phyloP scores from a whole-genome alignment of 2,329 filamentous ascomycete genomes.

The Aspergillus ochraceoroseus region DNA sequence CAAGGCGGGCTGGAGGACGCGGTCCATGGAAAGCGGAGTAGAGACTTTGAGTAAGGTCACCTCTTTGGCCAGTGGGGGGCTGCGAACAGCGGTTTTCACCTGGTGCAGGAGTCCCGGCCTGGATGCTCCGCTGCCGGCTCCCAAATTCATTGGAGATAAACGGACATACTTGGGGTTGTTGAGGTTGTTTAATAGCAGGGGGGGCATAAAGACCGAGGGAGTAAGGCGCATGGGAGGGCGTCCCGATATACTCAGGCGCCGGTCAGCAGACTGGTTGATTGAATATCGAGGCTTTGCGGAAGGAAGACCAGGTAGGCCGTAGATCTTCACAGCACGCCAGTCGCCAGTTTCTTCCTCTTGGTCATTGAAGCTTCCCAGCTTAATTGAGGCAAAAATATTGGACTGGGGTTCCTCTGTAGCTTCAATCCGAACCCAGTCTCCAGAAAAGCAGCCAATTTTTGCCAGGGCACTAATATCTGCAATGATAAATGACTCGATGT shows the following conservation, averaged over 20 bases:
- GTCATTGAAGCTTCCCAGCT: constrained; percentile 50
- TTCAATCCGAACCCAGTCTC: constrained; percentile 90
- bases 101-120: constrained; percentile 55
- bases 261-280: constrained; percentile 47
- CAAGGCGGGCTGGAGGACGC: constrained; percentile 76
- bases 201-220: constrained; percentile 71
- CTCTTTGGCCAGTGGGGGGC: constrained; percentile 63
- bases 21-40: constrained; percentile 81
- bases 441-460: constrained; percentile 92
- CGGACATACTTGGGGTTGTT: constrained; percentile 72
- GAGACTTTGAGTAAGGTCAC: constrained; percentile 84
- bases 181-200: constrained; percentile 80
- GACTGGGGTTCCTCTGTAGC: constrained; percentile 62
- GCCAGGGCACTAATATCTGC: constrained; percentile 82
- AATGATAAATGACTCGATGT: constrained; percentile 79
- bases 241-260: constrained; percentile 54
- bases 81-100: constrained; percentile 42
- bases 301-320: constrained; percentile 68
- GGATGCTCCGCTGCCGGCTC: constrained; percentile 42
- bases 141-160: constrained; percentile 56
- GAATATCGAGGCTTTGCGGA: constrained; percentile 53
- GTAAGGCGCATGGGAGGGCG: constrained; percentile 45
- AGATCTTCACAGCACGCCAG: constrained; percentile 84
- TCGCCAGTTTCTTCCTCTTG: constrained; percentile 57
- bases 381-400: constrained; percentile 57